phyloP scores from a whole-genome alignment of 495 filamentous ascomycete species.

The Daldinia concentrica region DNA sequence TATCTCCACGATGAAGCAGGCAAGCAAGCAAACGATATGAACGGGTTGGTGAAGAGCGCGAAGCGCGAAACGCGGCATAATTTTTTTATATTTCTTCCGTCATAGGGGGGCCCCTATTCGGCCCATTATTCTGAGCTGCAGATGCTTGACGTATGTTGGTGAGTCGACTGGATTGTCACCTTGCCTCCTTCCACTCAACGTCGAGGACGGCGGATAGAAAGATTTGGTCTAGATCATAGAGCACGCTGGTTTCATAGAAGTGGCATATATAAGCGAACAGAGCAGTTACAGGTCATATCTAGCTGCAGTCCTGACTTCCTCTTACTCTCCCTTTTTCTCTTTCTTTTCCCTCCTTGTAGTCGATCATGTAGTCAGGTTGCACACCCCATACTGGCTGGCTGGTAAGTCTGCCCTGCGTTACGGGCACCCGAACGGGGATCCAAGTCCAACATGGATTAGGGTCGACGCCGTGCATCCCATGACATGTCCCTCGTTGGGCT shows the following conservation, averaged over 20 bases:
- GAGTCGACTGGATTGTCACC: background rate
- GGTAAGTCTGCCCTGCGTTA: background rate
- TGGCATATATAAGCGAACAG: conserved; percentile 3
- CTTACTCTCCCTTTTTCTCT: background rate
- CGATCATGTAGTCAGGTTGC: background rate
- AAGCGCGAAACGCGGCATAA: conserved; percentile 3
- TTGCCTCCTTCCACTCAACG: background rate
- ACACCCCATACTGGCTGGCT: background rate
- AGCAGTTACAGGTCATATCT: background rate
- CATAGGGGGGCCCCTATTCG: conserved; percentile 3
- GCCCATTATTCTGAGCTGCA: conserved; percentile 14
- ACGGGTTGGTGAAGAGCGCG: background rate
- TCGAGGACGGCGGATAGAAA: background rate
- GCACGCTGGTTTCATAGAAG: background rate
- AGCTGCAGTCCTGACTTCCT: conserved; percentile 3
- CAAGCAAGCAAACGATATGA: too few species aligned
- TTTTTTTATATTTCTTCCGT: background rate
- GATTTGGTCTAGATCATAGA: too few species aligned
- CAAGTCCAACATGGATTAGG: background rate
- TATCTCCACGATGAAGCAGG: background rate
- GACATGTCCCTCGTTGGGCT: background rate
- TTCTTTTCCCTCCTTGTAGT: background rate
- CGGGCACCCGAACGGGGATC: background rate
- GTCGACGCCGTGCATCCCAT: conserved; percentile 4
- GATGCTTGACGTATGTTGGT: background rate